These are phyloP conservation scores for Penicillium hordei DNA, from an alignment of 2,329 filamentous ascomycete species.

Conservation along the genomic window DNA sequence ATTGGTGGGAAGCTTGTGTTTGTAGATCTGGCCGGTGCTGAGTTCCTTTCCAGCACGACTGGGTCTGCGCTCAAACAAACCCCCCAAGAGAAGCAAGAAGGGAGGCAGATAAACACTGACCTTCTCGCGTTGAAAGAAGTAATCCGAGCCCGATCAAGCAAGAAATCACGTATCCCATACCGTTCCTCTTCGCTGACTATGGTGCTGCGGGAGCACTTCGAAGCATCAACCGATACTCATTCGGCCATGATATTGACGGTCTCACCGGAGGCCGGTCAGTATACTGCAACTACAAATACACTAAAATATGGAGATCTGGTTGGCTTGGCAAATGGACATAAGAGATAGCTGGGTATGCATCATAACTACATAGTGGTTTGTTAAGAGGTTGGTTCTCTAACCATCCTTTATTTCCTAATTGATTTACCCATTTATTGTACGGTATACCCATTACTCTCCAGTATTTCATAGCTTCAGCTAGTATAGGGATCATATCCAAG, in stretches of 20 bases:
- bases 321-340: slow-evolving; percentile 20
- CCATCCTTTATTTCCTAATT: not conserved
- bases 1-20: slow-evolving; percentile 48
- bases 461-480: not conserved
- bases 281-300: slow-evolving; percentile 45
- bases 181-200: slow-evolving; percentile 46
- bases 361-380: not conserved
- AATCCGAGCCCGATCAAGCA: slow-evolving; percentile 42
- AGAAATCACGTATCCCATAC: slow-evolving; percentile 42
- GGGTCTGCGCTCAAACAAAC: slow-evolving; percentile 31
- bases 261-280: slow-evolving; percentile 40
- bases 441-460: not conserved
- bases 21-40: slow-evolving; percentile 49
- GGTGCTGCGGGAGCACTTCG: slow-evolving; percentile 45
- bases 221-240: slow-evolving; percentile 22
- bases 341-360: not conserved
- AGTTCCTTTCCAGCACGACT: slow-evolving; percentile 41
- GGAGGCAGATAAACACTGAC: slow-evolving; percentile 49
- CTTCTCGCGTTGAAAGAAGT: slow-evolving; percentile 50
- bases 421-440: not conserved
- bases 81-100: slow-evolving; percentile 42
- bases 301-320: slow-evolving; percentile 47
- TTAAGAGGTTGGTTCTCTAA: not conserved
- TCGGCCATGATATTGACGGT: slow-evolving; percentile 45
- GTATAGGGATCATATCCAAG: not conserved